These are phyloP conservation scores for Chaetothyriales sp. DNA, from an alignment of 2,329 filamentous ascomycete genomes.

Conservation along the genomic window DNA sequence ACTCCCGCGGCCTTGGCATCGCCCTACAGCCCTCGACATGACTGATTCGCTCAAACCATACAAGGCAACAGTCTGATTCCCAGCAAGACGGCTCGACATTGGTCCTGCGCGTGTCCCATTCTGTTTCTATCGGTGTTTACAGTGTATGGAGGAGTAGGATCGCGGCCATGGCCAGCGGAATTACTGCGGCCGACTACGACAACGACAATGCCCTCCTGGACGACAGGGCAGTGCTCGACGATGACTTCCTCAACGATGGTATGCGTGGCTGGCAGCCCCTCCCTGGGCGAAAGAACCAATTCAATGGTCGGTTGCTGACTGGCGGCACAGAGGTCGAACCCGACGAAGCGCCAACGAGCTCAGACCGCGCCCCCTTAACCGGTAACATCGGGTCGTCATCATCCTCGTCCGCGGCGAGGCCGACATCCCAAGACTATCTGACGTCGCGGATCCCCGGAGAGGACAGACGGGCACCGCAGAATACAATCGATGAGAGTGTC, in stretches of 20 bases:
- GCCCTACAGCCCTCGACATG: background rate
- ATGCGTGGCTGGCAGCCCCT: conserved; percentile 42
- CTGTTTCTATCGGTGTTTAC: background rate
- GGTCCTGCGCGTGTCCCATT: background rate
- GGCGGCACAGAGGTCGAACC: conserved; percentile 65
- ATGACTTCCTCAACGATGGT: conserved; percentile 27
- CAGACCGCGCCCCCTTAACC: conserved; percentile 63
- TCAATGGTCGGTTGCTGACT: conserved; percentile 57
- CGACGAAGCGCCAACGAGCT: conserved; percentile 59
- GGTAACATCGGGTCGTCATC: conserved; percentile 60
- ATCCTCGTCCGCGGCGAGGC: conserved; percentile 25
- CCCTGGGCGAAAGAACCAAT: too few relatives aligned
- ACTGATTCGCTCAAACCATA: background rate
- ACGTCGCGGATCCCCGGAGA: conserved; percentile 84
- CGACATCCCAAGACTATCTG: conserved; percentile 63
- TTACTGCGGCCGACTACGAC: conserved; percentile 3
- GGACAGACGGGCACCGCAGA: conserved; percentile 73
- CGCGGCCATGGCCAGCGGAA: conserved; percentile 22
- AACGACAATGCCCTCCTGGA: conserved; percentile 11
- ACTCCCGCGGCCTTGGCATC: background rate
- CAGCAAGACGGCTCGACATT: background rate
- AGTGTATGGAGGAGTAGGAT: background rate
- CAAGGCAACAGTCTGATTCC: background rate
- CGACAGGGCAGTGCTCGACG: conserved; percentile 16
- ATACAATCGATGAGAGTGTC: conserved; percentile 92